Evolutionary conservation across 805 yeast species (phyloP).

Genomic region (Myxozyma nipponensis): DNA sequence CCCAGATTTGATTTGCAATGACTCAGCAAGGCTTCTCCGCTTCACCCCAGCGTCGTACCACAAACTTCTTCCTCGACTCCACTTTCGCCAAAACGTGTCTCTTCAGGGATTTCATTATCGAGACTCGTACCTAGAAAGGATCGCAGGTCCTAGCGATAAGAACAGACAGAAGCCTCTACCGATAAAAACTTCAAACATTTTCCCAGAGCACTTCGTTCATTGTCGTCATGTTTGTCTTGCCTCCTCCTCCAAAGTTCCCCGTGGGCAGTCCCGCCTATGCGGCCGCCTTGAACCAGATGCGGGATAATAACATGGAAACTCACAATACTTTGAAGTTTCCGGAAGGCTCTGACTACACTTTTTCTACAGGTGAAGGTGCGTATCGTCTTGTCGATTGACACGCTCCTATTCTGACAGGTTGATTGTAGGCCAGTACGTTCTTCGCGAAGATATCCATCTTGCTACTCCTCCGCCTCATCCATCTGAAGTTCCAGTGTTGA

Average conservation of each 20-base stretch:
- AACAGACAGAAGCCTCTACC: too few relatives aligned
- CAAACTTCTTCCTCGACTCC: not conserved
- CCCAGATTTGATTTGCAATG: not conserved
- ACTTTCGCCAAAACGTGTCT: not conserved
- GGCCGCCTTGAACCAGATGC: slow-evolving; percentile 26
- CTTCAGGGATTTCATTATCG: too few relatives aligned
- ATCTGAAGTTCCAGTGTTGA: slow-evolving; percentile 35
- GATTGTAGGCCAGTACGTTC: slow-evolving; percentile 22
- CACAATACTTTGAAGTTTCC: slow-evolving; percentile 30
- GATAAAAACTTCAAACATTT: too few relatives aligned
- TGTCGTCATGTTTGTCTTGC: slow-evolving; percentile 33
- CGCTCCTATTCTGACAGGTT: not conserved
- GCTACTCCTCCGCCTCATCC: slow-evolving; percentile 42
- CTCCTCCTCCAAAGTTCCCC: slow-evolving; percentile 36
- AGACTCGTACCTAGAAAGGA: too few relatives aligned
- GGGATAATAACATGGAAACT: slow-evolving; percentile 21
- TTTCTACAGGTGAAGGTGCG: slow-evolving; percentile 37
- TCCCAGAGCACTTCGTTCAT: too few relatives aligned
- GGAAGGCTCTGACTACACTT: slow-evolving; percentile 27
- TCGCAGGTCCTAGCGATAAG: too few relatives aligned
- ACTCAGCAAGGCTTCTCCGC: not conserved
- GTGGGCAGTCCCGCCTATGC: slow-evolving; percentile 28
- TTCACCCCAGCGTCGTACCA: not conserved
- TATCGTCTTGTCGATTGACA: slow-evolving; percentile 13
- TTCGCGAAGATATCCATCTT: slow-evolving; percentile 30